Percentiles rank a stretch among this genome's conserved stretches.
These are phyloP conservation scores for Ogataea salicorniae DNA, from an alignment of 805 yeast genomes.

Conservation along the genomic window DNA sequence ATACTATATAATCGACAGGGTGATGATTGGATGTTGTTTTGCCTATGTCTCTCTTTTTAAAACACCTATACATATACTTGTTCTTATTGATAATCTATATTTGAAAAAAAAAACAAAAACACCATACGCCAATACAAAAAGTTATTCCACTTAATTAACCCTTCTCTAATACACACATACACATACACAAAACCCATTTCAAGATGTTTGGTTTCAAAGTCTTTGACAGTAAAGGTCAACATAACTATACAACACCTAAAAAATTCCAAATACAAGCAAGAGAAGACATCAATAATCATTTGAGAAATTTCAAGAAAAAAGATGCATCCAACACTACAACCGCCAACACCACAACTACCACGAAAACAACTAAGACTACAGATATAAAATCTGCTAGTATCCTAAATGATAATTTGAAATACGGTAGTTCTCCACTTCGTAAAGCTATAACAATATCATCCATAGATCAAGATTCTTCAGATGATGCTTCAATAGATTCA, in stretches of 20 bases:
- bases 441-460: slow-evolving; percentile 21
- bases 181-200: not conserved
- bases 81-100: not conserved
- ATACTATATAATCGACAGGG: too few species aligned
- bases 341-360: slow-evolving; percentile 2
- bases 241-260: slow-evolving; percentile 26
- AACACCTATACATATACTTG: not conserved
- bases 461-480: slow-evolving; percentile 17
- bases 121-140: too few species aligned
- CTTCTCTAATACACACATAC: not conserved
- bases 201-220: slow-evolving; percentile 30
- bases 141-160: too few species aligned
- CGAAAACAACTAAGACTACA: not conserved
- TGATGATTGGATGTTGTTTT: too few species aligned
- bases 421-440: slow-evolving; percentile 31
- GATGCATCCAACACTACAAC: too few species aligned
- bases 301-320: slow-evolving; percentile 12
- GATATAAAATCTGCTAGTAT: not conserved
- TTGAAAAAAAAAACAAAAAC: too few species aligned
- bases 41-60: too few species aligned
- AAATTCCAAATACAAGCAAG: slow-evolving; percentile 30
- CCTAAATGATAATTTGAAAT: slow-evolving; percentile 14
- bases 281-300: slow-evolving; percentile 27
- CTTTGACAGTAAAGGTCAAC: slow-evolving; percentile 23
- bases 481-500: slow-evolving; percentile 23